These are phyloP conservation scores for Maudiozyma humilis DNA, from an alignment of 1,139 yeast genomes.

Conservation along the genomic window DNA sequence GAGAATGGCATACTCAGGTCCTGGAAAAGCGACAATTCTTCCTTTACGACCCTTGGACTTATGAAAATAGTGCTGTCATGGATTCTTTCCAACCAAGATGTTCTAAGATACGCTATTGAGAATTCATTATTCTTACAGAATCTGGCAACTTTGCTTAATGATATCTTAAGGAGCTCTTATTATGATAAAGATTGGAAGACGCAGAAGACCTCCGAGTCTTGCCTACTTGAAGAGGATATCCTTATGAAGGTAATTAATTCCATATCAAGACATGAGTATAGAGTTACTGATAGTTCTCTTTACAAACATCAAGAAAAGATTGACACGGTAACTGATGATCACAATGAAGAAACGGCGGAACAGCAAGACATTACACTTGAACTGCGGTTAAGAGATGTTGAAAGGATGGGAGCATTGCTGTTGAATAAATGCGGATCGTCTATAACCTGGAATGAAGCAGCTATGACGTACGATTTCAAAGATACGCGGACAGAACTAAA, in stretches of 20 bases:
- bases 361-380: neutral
- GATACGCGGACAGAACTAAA: conserved; percentile 2
- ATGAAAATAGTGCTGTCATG: conserved; percentile 47
- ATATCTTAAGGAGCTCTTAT: conserved; percentile 18
- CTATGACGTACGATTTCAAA: conserved; percentile 14
- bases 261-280: conserved; percentile 39
- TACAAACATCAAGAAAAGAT: conserved; percentile 28
- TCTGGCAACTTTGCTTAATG: conserved; percentile 34
- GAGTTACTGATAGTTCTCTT: conserved; percentile 24
- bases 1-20: conserved; percentile 22
- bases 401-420: neutral
- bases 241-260: conserved; percentile 50
- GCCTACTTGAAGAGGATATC: conserved; percentile 59
- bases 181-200: conserved; percentile 5
- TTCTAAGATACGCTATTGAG: conserved; percentile 35
- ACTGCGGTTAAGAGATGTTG: neutral
- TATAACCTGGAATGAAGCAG: conserved; percentile 19
- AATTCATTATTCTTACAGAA: conserved; percentile 33
- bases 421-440: conserved; percentile 31
- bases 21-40: conserved; percentile 19
- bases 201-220: conserved; percentile 38
- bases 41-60: conserved; percentile 26
- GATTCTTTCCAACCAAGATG: conserved; percentile 42
- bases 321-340: conserved; percentile 15
- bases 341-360: neutral